Base-by-base conservation (phyloP, 2,329 filamentous ascomycete genomes). In the Penicillium sp. region DNA sequence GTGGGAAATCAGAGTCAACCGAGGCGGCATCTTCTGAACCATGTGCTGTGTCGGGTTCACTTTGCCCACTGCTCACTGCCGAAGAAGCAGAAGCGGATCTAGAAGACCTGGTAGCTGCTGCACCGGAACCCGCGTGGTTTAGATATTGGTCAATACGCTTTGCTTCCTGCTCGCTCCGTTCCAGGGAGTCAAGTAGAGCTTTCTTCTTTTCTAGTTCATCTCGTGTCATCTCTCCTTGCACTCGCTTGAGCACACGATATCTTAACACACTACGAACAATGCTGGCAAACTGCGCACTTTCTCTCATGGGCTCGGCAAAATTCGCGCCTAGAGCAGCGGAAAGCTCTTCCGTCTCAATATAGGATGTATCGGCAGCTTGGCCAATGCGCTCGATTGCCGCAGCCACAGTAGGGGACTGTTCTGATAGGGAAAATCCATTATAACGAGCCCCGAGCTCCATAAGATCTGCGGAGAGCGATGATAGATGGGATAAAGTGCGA, bases 261-360 rank as follows among this genome's bases (percentile, higher is more conserved):
- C 90, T 85, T 55, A 99, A 78, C 33, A 99, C 93, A 62, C 81
- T 89, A 43, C 92, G 85, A 3, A 99, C 94, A 1, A 99, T 91
- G 11, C 94, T 90, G 0, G 94, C 94, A 71, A 99, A 99, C 68
- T 99, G 94, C 12, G 94, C 92, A 66, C 91, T 96, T 75, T 99
- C 94, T 55, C 95, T 85, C 91, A 99, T 97, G 0, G 94, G 94
- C 68, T 99, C 95, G 0, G 95, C 91, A 68, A 99, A 99, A 63
- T 86, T 94, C 33, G 93, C 92, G 20, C 92, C 92, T n/a, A 99
- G 77, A 0, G 89, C 88, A 1, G 85, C 86, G 0, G 92, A 92
- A 3, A 99, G 79, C 69, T 99, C 94, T 66, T 96, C 90, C 0
- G 93, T 97, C 9, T 90, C 91, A 62, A 99, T 92, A 70, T 97